These are phyloP conservation scores for Hypsizygus marmoreus DNA, from an alignment of 768 basidiomycete species.

Conservation along the genomic window DNA sequence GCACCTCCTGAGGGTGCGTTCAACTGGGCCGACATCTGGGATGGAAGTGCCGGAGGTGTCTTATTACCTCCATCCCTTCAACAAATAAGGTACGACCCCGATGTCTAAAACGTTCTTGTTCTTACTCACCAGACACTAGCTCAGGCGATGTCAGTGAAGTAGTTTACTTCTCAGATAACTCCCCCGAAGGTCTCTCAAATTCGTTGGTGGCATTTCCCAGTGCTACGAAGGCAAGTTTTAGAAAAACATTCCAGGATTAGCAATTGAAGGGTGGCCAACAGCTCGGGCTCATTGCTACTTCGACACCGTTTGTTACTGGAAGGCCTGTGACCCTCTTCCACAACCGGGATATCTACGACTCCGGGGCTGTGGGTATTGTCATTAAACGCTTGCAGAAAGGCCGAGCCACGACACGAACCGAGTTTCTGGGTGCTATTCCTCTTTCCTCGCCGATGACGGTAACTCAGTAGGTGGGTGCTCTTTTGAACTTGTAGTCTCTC, in stretches of 20 bases:
- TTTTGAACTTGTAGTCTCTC: background rate
- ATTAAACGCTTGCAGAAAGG: conserved; percentile 2
- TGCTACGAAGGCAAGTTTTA: conserved; percentile 49
- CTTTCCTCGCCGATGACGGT: conserved; percentile 53
- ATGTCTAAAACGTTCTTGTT: conserved; percentile 1
- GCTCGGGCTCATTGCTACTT: conserved; percentile 69
- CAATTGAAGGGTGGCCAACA: conserved; percentile 3
- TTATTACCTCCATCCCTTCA: conserved; percentile 42
- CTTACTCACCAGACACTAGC: conserved; percentile 19
- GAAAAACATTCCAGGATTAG: background rate
- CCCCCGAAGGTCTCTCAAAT: conserved; percentile 56
- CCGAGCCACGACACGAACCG: conserved; percentile 16
- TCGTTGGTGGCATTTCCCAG: conserved; percentile 43
- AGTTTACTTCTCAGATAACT: conserved; percentile 57
- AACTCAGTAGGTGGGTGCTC: conserved; percentile 44
- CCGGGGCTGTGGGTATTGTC: conserved; percentile 75
- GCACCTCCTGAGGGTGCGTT: conserved; percentile 15
- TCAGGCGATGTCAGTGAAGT: conserved; percentile 36
- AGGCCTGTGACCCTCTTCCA: conserved; percentile 69
- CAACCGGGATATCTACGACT: conserved; percentile 52
- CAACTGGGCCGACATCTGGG: conserved; percentile 59
- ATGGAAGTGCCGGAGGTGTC: conserved; percentile 22
- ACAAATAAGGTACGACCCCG: conserved; percentile 35
- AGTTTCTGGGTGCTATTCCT: conserved; percentile 42
- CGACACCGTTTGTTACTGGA: conserved; percentile 81